phyloP scores from a whole-genome alignment of 306 rosid genomes.

The Medicago truncatula region MtrunA17r5.0-ANR NC_053042.1:43841001-43841500 shows the following conservation, averaged over 20 bases:
- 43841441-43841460: slow-evolving; percentile 78
- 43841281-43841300: slow-evolving; percentile 92
- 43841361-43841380: slow-evolving; percentile 82
- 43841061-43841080: slow-evolving; percentile 86
- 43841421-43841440: slow-evolving; percentile 53
- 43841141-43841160: slow-evolving; percentile 85
- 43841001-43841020: slow-evolving; percentile 39
- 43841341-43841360: slow-evolving; percentile 81
- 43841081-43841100: slow-evolving; percentile 62
- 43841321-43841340: slow-evolving; percentile 88
- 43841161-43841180: slow-evolving; percentile 77
- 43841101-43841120: slow-evolving; percentile 72
- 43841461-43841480: slow-evolving; percentile 84
- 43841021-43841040: slow-evolving; percentile 45
- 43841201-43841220: slow-evolving; percentile 77
- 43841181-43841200: slow-evolving; percentile 94
- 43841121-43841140: slow-evolving; percentile 90
- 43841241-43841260: slow-evolving; percentile 60
- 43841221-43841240: slow-evolving; percentile 58
- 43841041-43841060: slow-evolving; percentile 76
- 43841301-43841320: slow-evolving; percentile 82
- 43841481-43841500: slow-evolving; percentile 81
- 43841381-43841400: slow-evolving; percentile 77
- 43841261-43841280: slow-evolving; percentile 83
- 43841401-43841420: slow-evolving; percentile 76